These are phyloP conservation scores for Periconia sp. DNA, from an alignment of 2,329 filamentous ascomycete species.

Conservation along the genomic window DNA sequence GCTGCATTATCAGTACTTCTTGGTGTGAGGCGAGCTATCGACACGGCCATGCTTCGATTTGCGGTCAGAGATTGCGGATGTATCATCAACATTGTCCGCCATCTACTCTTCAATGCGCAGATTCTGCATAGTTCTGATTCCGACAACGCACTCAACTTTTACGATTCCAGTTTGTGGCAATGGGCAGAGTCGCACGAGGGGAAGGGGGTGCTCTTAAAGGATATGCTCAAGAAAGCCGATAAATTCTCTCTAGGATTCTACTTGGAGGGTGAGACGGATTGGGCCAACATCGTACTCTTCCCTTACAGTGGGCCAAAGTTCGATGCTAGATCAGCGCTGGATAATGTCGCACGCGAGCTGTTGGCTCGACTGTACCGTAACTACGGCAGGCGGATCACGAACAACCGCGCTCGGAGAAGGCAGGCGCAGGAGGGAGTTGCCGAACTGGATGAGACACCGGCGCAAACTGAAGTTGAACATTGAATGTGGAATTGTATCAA, in stretches of 20 bases:
- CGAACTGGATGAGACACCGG: neutral
- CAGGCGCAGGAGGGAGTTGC: neutral
- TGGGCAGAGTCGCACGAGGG: slow-evolving; percentile 35
- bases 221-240: slow-evolving; percentile 33
- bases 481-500: neutral
- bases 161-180: slow-evolving; percentile 36
- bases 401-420: slow-evolving; percentile 7
- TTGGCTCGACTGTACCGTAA: slow-evolving; percentile 34
- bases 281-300: slow-evolving; percentile 34
- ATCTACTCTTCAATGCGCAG: slow-evolving; percentile 39
- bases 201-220: slow-evolving; percentile 29
- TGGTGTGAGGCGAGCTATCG: slow-evolving; percentile 30
- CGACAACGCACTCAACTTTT: slow-evolving; percentile 29
- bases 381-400: slow-evolving; percentile 37
- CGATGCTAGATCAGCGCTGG: slow-evolving; percentile 28
- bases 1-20: slow-evolving; percentile 37
- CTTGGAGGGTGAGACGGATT: slow-evolving; percentile 29
- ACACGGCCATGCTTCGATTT: slow-evolving; percentile 29
- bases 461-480: neutral
- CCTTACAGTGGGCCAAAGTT: slow-evolving; percentile 38
- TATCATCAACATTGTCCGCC: slow-evolving; percentile 29
- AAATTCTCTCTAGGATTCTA: slow-evolving; percentile 38
- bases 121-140: slow-evolving; percentile 22
- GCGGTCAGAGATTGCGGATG: slow-evolving; percentile 34
- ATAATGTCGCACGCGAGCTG: slow-evolving; percentile 27